These are phyloP conservation scores for Pythium dissimile DNA, from an alignment of 352 stramenopile species.

Conservation along the genomic window DNA sequence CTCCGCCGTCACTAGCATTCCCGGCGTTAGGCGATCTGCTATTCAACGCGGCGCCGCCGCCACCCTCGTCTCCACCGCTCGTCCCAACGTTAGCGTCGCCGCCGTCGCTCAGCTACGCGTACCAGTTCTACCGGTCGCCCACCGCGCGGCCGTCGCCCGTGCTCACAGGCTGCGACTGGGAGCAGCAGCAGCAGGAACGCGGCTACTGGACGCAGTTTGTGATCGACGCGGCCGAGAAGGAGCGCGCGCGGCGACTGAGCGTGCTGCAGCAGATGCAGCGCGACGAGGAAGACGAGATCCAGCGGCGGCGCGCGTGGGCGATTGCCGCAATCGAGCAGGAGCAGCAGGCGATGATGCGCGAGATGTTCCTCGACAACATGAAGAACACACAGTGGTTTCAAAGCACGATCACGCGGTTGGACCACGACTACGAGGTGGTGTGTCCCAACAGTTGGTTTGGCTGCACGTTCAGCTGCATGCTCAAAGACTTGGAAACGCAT, in stretches of 20 bases:
- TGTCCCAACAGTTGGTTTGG: conserved; percentile 86
- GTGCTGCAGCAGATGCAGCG: conserved; percentile 65
- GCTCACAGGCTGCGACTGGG: neutral
- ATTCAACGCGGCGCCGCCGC: no score
- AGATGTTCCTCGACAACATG: conserved; percentile 87
- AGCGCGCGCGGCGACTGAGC: conserved; percentile 59
- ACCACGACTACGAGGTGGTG: conserved; percentile 81
- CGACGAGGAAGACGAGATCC: conserved; percentile 74
- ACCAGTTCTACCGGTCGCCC: neutral
- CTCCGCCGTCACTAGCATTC: neutral
- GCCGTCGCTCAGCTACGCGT: neutral
- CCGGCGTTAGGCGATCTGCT: no score
- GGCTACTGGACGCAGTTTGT: conserved; percentile 81
- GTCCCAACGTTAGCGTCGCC: neutral
- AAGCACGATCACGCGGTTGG: conserved; percentile 73
- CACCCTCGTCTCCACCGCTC: neutral
- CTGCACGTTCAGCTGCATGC: conserved; percentile 84
- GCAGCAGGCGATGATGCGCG: conserved; percentile 72
- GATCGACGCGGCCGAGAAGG: conserved; percentile 77
- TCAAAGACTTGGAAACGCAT: conserved; percentile 72
- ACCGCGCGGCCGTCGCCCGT: neutral
- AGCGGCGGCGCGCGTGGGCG: conserved; percentile 60
- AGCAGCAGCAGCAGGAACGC: conserved; percentile 33
- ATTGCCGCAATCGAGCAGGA: conserved; percentile 80
- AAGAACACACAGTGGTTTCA: conserved; percentile 90